phyloP scores from a whole-genome alignment of 805 yeast species.

The Candida chauliodis region DNA sequence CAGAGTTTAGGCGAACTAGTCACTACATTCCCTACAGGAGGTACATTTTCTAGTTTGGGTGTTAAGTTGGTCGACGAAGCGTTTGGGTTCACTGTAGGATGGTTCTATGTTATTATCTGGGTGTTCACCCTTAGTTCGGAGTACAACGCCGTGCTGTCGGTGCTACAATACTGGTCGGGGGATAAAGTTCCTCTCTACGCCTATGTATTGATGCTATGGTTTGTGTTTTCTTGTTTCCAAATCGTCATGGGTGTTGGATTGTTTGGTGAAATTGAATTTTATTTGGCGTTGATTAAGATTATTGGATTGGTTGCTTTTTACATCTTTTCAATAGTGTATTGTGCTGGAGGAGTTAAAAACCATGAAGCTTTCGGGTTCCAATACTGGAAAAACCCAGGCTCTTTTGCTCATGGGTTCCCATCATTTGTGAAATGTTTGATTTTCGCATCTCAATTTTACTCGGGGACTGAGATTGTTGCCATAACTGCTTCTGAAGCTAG shows the following conservation, averaged over 20 bases:
- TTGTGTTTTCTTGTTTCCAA: conserved; percentile 46
- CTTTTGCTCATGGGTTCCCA: conserved; percentile 46
- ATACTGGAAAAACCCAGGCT: conserved; percentile 43
- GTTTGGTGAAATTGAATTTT: conserved; percentile 57
- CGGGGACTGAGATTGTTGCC: conserved; percentile 57
- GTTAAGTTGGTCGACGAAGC: conserved; percentile 51
- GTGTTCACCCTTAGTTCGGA: conserved; percentile 52
- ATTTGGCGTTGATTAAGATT: conserved; percentile 49
- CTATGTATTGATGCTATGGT: conserved; percentile 53
- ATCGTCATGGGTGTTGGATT: conserved; percentile 44
- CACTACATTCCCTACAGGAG: conserved; percentile 48
- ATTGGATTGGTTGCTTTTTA: conserved; percentile 47
- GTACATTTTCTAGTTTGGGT: conserved; percentile 51
- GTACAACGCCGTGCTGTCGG: conserved; percentile 50
- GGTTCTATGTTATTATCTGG: conserved; percentile 55
- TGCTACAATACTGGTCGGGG: conserved; percentile 45
- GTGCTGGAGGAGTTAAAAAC: conserved; percentile 43
- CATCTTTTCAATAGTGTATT: conserved; percentile 45
- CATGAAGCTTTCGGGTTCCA: conserved; percentile 37
- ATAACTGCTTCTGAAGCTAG: conserved; percentile 60
- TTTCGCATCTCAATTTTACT: conserved; percentile 56
- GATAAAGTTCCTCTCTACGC: conserved; percentile 53
- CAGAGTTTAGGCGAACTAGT: conserved; percentile 54
- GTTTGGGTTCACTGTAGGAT: conserved; percentile 54
- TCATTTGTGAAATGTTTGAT: conserved; percentile 57